phyloP scores from a whole-genome alignment of 2,329 filamentous ascomycete species.

The Scedosporium dehoogii region DNA sequence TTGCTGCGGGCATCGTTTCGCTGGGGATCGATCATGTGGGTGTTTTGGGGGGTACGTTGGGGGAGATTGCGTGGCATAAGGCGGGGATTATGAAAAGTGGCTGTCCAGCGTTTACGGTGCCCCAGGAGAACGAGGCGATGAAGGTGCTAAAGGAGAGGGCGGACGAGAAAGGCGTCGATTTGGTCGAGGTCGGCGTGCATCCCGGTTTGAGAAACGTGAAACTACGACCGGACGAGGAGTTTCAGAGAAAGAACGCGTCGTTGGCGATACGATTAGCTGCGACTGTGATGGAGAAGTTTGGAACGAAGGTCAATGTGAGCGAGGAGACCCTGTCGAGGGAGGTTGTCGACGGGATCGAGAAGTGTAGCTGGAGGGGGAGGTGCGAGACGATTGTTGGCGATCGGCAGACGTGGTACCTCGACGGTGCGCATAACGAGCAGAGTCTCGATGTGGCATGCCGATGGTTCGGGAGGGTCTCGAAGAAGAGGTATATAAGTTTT shows the following conservation, averaged over 20 bases:
- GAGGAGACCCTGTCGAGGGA: constrained; percentile 41
- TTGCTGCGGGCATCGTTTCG: constrained; percentile 52
- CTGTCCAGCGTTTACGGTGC: constrained; percentile 46
- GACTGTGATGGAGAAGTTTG: constrained; percentile 34
- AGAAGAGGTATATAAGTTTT: constrained; percentile 15
- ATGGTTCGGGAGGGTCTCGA: constrained; percentile 62
- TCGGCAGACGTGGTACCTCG: constrained; percentile 71
- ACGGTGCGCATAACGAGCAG: constrained; percentile 87
- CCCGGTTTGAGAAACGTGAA: constrained; percentile 32
- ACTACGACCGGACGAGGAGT: constrained; percentile 41
- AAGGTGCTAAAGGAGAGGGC: constrained; percentile 41
- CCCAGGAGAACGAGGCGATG: constrained; percentile 36
- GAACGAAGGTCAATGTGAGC: constrained; percentile 18
- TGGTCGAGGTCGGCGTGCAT: constrained; percentile 37
- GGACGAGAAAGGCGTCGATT: constrained; percentile 35
- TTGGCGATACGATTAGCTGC: constrained; percentile 43
- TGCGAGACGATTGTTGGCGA: constrained; percentile 47
- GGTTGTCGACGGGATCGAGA: constrained; percentile 64
- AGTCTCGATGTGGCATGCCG: constrained; percentile 72
- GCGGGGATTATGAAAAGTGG: constrained; percentile 58
- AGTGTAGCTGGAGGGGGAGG: constrained; percentile 68
- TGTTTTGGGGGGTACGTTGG: constrained; percentile 51
- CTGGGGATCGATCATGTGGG: constrained; percentile 61
- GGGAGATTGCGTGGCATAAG: constrained; percentile 65
- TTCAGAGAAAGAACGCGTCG: constrained; percentile 50